These are phyloP conservation scores for Friedmanniomyces endolithicus DNA, from an alignment of 495 filamentous ascomycete species.

Conservation along the genomic window DNA sequence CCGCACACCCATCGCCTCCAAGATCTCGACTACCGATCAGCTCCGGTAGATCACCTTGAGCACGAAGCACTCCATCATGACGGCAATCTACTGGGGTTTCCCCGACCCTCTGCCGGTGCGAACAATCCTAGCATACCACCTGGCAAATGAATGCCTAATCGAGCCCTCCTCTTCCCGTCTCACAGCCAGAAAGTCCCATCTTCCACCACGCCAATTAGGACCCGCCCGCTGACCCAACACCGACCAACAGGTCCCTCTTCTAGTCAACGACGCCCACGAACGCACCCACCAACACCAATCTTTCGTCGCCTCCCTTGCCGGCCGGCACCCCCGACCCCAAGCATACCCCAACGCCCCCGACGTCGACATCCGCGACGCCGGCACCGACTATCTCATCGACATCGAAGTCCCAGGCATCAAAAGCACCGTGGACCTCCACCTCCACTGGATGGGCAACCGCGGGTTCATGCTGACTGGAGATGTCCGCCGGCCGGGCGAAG, in stretches of 20 bases:
- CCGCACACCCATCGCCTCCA: too few species aligned
- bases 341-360: slow-evolving; percentile 4
- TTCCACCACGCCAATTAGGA: too few species aligned
- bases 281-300: slow-evolving; percentile 1
- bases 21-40: too few species aligned
- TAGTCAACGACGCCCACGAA: not conserved
- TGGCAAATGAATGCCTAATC: too few species aligned
- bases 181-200: too few species aligned
- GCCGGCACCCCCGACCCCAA: not conserved
- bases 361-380: slow-evolving; percentile 6
- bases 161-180: too few species aligned
- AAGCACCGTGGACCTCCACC: not conserved
- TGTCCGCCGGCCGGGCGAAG: not conserved
- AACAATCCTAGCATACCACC: too few species aligned
- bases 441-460: not conserved
- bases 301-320: not conserved
- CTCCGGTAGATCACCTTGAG: too few species aligned
- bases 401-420: slow-evolving; percentile 11
- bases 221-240: too few species aligned
- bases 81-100: too few species aligned
- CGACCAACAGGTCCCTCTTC: not conserved
- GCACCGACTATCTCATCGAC: slow-evolving; percentile 1
- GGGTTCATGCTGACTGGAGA: not conserved
- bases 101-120: too few species aligned
- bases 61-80: too few species aligned